Evolutionary conservation across 768 basidiomycete species (phyloP), one percentile per base, ranked within the genome.

Genomic region (Boletus rubroflammeus): DNA sequence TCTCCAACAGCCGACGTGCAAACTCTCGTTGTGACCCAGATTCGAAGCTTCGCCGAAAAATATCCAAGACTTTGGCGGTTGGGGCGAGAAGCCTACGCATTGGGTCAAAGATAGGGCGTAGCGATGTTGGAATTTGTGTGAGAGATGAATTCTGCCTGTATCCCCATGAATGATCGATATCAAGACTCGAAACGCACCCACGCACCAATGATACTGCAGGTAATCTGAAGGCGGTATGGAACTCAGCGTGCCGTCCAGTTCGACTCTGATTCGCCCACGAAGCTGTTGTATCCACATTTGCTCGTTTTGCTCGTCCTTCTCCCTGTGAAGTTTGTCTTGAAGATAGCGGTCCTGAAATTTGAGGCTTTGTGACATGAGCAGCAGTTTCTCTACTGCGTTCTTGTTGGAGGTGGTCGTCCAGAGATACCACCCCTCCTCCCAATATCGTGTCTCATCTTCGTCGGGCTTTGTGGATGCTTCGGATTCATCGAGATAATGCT

Each of bases 381-480:
- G 70, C 47, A 84, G 68, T 62, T 81, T 83, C 64, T 85, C 80
- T 58, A 78, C 73, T 8, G 78, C 75, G 11, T 78, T 81, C 65
- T 73, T 75, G 45, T 76, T 74, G 46, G 76, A 82, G 50, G 74
- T 75, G 15, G 80, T 79, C 47, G 81, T 78, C 86, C 87, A 90
- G 39, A 91, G 61, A 63, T 91, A 91, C 78, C 80, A 86, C 5
- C 88, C 88, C 61, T 84, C 81, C 52, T 87, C 77, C 88, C 88
- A 91, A 61, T 80, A 77, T 57, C 79, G 65, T 15, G 55, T 82
- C 39, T 72, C 74, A 21, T 79, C 73, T 36, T 56, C 70, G 54
- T 53, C 69, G 23, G 62, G 41, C 54, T 44, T 59, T 6, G 68
- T 28, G 29, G 55, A 39, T 21, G 45, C 2, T 15, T 65, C 65